Evolutionary conservation across 768 basidiomycete genomes (phyloP).

Genomic region (Collybiopsis luxurians): DNA sequence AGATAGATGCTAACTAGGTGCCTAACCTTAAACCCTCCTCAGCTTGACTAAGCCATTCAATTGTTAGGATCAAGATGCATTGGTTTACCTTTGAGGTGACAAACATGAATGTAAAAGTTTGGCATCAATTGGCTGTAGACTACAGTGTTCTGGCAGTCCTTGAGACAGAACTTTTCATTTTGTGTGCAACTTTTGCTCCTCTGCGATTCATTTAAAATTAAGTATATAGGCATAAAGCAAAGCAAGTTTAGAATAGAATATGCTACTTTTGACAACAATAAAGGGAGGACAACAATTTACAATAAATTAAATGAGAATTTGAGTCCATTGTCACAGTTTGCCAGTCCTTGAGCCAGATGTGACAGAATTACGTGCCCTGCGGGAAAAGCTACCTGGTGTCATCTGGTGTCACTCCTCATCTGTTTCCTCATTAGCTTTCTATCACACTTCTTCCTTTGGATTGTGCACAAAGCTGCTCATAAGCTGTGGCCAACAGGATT

Average conservation of each 20-base stretch:
- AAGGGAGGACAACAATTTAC: neutral
- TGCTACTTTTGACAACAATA: neutral
- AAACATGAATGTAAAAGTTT: too few species aligned
- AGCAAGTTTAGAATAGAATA: neutral
- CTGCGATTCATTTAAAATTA: neutral
- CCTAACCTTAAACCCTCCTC: too few species aligned
- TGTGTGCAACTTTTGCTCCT: neutral
- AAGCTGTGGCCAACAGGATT: too few species aligned
- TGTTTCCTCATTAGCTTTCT: neutral
- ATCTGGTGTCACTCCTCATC: neutral
- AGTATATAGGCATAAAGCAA: neutral
- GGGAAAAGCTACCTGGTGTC: neutral
- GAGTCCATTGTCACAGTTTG: neutral
- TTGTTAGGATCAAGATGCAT: too few species aligned
- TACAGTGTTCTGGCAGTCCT: neutral
- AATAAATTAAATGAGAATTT: neutral
- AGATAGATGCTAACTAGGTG: too few species aligned
- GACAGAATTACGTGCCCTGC: neutral
- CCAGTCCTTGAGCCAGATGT: neutral
- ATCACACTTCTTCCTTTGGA: too few species aligned
- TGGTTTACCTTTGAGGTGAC: too few species aligned
- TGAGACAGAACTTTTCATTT: neutral
- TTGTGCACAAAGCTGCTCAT: too few species aligned
- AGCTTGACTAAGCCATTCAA: too few species aligned
- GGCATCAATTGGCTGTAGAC: too few species aligned